phyloP scores from a whole-genome alignment of 2,329 filamentous ascomycete species.

The Emergomyces orientalis region DNA sequence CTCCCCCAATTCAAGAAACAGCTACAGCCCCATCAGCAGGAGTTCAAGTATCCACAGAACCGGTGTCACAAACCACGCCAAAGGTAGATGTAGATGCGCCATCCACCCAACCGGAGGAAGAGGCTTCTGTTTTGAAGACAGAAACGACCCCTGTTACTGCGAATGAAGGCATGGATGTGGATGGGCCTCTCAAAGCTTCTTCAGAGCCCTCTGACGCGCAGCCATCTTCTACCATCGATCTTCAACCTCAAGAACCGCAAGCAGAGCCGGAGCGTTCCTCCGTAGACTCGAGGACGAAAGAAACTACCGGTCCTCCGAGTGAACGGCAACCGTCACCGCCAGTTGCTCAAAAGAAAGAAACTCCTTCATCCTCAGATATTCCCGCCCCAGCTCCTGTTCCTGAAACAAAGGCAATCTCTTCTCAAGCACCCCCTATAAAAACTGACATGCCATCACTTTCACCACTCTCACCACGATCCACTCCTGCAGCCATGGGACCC shows the following conservation, averaged over 20 bases:
- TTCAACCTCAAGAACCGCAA: background rate
- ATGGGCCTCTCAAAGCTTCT: background rate
- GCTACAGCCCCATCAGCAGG: background rate
- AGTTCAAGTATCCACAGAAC: background rate
- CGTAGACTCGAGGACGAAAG: background rate
- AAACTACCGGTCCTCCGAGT: background rate
- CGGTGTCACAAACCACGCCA: background rate
- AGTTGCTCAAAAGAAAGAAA: background rate
- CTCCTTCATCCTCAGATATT: background rate
- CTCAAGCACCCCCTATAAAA: background rate
- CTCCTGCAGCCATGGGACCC: background rate
- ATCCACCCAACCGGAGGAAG: background rate
- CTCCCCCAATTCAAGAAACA: conserved; percentile 15
- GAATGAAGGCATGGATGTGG: background rate
- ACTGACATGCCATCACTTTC: background rate
- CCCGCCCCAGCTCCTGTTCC: background rate
- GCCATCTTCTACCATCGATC: background rate
- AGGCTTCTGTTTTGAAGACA: background rate
- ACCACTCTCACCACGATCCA: background rate
- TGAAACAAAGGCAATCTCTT: background rate
- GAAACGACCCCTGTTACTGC: background rate
- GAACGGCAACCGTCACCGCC: background rate
- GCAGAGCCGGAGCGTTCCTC: background rate
- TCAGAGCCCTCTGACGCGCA: background rate
- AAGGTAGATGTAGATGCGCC: background rate